phyloP scores from a whole-genome alignment of 768 basidiomycete species.

The Trichaptum fuscoviolaceum region DNA sequence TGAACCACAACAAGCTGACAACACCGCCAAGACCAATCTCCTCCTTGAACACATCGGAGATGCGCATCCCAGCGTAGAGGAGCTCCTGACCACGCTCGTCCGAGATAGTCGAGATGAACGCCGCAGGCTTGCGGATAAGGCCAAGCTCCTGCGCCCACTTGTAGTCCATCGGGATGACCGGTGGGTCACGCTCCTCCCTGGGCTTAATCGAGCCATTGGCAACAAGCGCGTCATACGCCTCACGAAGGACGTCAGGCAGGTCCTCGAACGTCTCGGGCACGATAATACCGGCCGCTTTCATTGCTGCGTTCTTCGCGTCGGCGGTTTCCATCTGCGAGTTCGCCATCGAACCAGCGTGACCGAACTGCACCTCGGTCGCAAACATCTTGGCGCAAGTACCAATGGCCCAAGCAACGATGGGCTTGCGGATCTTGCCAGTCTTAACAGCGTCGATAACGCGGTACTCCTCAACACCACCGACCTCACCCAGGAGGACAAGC shows the following conservation, averaged over 20 bases:
- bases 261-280: slow-evolving; percentile 98
- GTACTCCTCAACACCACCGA: slow-evolving; percentile 98
- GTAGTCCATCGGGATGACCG: slow-evolving; percentile 99
- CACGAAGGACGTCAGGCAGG: slow-evolving; percentile 77
- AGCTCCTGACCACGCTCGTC: slow-evolving; percentile 99
- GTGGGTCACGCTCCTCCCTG: slow-evolving; percentile 79
- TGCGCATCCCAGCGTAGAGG: slow-evolving; percentile 97
- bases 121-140: slow-evolving; percentile 96
- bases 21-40: slow-evolving; percentile 97
- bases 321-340: slow-evolving; percentile 98
- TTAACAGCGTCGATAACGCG: slow-evolving; percentile 98
- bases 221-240: slow-evolving; percentile 83
- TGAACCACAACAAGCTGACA: slow-evolving; percentile 95
- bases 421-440: slow-evolving; percentile 90
- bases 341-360: slow-evolving; percentile 97
- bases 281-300: slow-evolving; percentile 92
- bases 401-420: slow-evolving; percentile 99
- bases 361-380: slow-evolving; percentile 98
- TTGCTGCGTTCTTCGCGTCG: slow-evolving; percentile 94
- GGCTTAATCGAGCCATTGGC: slow-evolving; percentile 58
- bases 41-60: slow-evolving; percentile 97
- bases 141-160: slow-evolving; percentile 99
- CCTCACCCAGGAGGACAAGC: slow-evolving; percentile 97
- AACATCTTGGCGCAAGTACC: slow-evolving; percentile 99
- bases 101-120: slow-evolving; percentile 98